Conservation (phyloP, 148 eudicot genomes). For the Polygonum maritimum region DNA sequence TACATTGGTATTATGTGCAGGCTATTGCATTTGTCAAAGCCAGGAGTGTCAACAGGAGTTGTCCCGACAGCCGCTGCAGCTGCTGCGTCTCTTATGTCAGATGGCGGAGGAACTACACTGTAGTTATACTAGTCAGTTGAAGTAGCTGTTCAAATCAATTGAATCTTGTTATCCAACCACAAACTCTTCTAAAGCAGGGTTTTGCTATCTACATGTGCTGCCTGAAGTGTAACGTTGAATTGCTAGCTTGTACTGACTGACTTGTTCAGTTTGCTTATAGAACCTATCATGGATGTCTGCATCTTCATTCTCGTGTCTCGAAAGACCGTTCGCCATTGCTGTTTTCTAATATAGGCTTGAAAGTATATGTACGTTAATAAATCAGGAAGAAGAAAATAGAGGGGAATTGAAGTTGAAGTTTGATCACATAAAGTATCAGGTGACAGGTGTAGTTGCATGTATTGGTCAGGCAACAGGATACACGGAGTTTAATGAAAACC, state of each 20-base stretch:
- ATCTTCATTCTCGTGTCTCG: too few species aligned
- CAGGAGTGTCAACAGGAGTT: conserved; percentile 73
- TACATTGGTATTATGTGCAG: conserved; percentile 23
- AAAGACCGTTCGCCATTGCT: not conserved
- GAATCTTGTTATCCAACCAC: not conserved
- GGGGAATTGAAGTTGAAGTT: too few species aligned
- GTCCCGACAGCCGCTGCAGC: conserved; percentile 94
- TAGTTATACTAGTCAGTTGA: conserved; percentile 9
- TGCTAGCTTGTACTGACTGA: not conserved
- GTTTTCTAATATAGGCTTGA: not conserved
- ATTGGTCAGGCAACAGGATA: too few species aligned
- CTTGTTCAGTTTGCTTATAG: too few species aligned
- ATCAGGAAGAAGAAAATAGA: too few species aligned
- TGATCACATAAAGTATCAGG: too few species aligned
- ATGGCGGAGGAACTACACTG: conserved; percentile 67
- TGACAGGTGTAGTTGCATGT: too few species aligned
- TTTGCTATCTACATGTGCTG: not conserved
- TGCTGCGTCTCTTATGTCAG: conserved; percentile 91
- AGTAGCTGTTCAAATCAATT: not conserved
- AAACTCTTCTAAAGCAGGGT: not conserved
- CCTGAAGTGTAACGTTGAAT: not conserved
- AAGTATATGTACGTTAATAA: not conserved
- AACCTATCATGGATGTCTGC: too few species aligned
- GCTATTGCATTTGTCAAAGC: conserved; percentile 87
- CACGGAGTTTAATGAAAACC: too few species aligned